Conservation (phyloP, 768 basidiomycete species). For the Tulasnella sp. region DNA sequence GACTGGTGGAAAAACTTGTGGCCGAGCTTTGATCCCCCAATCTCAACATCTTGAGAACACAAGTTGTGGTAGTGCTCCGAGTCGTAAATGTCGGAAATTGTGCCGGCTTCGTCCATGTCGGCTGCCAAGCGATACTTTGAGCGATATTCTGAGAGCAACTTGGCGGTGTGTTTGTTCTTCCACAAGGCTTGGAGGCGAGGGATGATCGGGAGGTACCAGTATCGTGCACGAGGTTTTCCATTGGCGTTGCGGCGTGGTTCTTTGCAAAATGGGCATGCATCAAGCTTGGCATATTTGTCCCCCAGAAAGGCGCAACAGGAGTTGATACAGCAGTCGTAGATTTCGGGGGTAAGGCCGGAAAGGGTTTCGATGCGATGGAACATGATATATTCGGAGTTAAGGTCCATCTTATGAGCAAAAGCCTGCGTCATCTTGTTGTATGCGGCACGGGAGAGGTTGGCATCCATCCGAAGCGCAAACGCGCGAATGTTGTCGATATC, state of each 20-base stretch:
- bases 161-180: background rate
- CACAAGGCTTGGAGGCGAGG: background rate
- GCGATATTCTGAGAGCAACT: background rate
- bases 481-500: background rate
- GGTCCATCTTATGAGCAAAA: background rate
- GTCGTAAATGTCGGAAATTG: background rate
- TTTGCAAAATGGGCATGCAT: background rate
- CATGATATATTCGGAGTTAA: background rate
- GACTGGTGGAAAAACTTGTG: background rate
- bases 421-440: background rate
- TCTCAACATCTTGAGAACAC: background rate
- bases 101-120: background rate
- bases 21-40: background rate
- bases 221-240: background rate
- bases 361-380: background rate
- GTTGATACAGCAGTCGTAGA: background rate
- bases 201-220: background rate
- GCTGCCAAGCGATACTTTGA: background rate
- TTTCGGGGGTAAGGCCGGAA: background rate
- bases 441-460: background rate
- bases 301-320: background rate
- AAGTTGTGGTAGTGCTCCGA: background rate
- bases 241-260: background rate
- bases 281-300: background rate
- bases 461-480: background rate